Base-by-base conservation (phyloP, 2,329 filamentous ascomycete genomes). In the Fusarium buharicum region DNA sequence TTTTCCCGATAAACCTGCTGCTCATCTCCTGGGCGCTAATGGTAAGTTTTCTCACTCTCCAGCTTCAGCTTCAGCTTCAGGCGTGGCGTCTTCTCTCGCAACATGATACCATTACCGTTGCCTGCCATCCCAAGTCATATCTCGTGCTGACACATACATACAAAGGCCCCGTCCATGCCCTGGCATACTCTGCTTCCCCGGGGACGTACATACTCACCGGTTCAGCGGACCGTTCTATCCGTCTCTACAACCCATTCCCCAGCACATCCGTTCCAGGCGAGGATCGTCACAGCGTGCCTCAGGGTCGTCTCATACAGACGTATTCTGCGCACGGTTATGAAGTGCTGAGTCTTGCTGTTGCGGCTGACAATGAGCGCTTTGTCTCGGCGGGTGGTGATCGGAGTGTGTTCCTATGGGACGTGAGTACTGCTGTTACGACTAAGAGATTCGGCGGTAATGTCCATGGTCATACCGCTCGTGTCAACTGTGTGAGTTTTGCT, bases 291-390 rank as follows among this genome's bases (percentile, higher is more conserved):
- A 4, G 33, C 65, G 2, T 79, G 6, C 81, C 82, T 1, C 73
- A 82, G 56, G 84, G 83, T 66, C 80, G 82, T 2, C 87, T 95
- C 4, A 92, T 99, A 72, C 93, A 97, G 77, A 91, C 87, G 31
- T 99, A 97, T 79, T 81, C 88, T 31, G 92, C 91, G 3, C 95
- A 99, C 77, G 93, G 92, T 66, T 97, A 99, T 79, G 90, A 93
- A 68, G 90, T 99, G 8, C 88, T 97, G 58, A 90, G 91, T 66
- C 82, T 99, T 34, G 82, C 85, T 48, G 90, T 97, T 45, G 80
- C 86, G 8, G 72, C 80, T 20, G 89, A 92, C 78, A 99, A 99
- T 76, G 85, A 92, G 65, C 87, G 87, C 38, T 97, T 99, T 75
- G 89, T 88, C 10, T 93, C 89, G n/a, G 86, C 87, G 1, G 95